Evolutionary conservation across 371 early-diverging fungal genomes (phyloP).

Genomic region (Fennellomyces sp.): DNA sequence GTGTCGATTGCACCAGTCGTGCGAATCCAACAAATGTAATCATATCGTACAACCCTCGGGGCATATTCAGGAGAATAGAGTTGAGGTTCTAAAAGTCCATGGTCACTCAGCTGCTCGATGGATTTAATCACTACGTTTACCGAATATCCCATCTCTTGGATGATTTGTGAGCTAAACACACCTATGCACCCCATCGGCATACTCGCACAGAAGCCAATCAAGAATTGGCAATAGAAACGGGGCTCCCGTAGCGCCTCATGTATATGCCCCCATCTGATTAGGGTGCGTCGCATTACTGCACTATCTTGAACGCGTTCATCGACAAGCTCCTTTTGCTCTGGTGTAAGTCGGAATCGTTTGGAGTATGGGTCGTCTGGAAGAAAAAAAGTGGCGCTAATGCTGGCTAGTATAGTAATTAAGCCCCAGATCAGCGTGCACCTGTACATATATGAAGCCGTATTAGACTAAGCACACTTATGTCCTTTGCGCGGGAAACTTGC

Average conservation of each 20-base stretch:
- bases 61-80: slow-evolving; percentile 6
- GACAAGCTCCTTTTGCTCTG: slow-evolving; percentile 36
- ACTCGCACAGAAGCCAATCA: background rate
- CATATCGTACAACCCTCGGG: slow-evolving; percentile 3
- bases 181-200: background rate
- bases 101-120: background rate
- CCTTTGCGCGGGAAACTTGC: slow-evolving; percentile 10
- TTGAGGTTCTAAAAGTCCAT: background rate
- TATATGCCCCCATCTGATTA: background rate
- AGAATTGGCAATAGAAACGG: background rate
- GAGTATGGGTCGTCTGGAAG: slow-evolving; percentile 37
- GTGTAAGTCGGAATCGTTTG: slow-evolving; percentile 23
- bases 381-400: slow-evolving; percentile 29
- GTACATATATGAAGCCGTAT: background rate
- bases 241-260: background rate
- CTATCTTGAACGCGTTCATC: slow-evolving; percentile 34
- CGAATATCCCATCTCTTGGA: background rate
- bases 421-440: slow-evolving; percentile 43
- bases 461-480: background rate
- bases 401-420: slow-evolving; percentile 20
- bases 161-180: slow-evolving; percentile 2
- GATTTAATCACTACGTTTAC: background rate
- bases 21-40: background rate
- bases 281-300: slow-evolving; percentile 27
- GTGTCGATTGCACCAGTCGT: background rate